A percentile compares a stretch with the other conserved stretches of the same genome.
phyloP scores from a whole-genome alignment of 202 grass and related monocot genomes.

The Miscanthus sacchariflorus region DNA sequence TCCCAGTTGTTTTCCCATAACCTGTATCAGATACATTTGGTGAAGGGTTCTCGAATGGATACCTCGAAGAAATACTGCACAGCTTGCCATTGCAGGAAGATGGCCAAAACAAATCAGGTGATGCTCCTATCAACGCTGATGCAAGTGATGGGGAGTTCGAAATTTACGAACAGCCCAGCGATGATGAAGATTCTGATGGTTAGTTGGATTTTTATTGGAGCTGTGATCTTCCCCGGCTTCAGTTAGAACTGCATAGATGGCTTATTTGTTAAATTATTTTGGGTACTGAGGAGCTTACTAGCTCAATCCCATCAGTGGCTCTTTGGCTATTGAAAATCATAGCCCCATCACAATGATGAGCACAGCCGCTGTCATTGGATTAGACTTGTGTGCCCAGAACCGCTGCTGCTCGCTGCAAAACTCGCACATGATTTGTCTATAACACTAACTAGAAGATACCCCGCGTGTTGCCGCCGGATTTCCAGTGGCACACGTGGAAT shows the following conservation, averaged over 20 bases:
- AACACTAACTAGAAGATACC: too few species aligned
- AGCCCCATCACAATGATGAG: too few species aligned
- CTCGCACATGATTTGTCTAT: too few species aligned
- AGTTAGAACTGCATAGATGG: not conserved
- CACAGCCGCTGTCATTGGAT: too few species aligned
- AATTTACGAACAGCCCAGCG: slow-evolving; percentile 72
- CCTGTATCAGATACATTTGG: slow-evolving; percentile 20
- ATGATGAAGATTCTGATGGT: slow-evolving; percentile 58
- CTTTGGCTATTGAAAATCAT: too few species aligned
- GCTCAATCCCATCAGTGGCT: not conserved
- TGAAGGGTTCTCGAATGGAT: slow-evolving; percentile 72
- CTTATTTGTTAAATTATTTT: slow-evolving; percentile 29
- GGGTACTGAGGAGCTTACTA: not conserved
- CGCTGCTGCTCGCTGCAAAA: too few species aligned
- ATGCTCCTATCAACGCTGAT: slow-evolving; percentile 41
- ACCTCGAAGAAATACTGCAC: slow-evolving; percentile 75
- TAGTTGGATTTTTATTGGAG: slow-evolving; percentile 2
- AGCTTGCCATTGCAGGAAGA: slow-evolving; percentile 67
- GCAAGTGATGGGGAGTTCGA: slow-evolving; percentile 75
- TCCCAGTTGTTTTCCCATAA: too few species aligned
- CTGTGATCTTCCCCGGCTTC: not conserved
- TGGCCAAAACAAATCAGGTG: slow-evolving; percentile 37
- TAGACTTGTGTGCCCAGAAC: too few species aligned
- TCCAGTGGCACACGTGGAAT: too few species aligned
- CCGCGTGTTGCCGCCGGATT: too few species aligned